Conservation (phyloP, 345 rosid species). For the Toxicodendron radicans region DNA sequence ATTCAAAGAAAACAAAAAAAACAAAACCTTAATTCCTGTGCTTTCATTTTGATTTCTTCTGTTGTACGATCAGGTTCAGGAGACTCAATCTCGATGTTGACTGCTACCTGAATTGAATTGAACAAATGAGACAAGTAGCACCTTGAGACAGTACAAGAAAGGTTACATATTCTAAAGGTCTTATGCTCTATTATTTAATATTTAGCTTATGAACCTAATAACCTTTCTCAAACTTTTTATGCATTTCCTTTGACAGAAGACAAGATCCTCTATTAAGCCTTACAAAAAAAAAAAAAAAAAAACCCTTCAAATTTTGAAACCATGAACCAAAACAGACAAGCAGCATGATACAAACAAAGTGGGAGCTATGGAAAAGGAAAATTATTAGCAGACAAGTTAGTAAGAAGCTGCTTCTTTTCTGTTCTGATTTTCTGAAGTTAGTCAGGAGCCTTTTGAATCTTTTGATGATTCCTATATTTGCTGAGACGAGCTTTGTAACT, state of each 20-base stretch:
- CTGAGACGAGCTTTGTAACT: too few relatives aligned
- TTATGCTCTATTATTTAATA: not conserved
- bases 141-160: constrained; percentile 10
- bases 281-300: not conserved
- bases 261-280: not conserved
- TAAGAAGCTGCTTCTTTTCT: too few relatives aligned
- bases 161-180: constrained; percentile 4
- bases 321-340: not conserved
- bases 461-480: too few relatives aligned
- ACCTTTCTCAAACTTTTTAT: not conserved
- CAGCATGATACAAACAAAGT: not conserved
- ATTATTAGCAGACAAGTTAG: too few relatives aligned
- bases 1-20: constrained; percentile 11
- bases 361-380: not conserved
- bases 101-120: constrained; percentile 48
- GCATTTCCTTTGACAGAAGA: not conserved
- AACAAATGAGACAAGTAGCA: constrained; percentile 16
- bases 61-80: constrained; percentile 38
- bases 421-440: too few relatives aligned
- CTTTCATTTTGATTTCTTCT: constrained; percentile 51
- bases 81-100: constrained; percentile 66
- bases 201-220: not conserved
- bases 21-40: constrained; percentile 52
- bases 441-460: too few relatives aligned
- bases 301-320: not conserved